Evolutionary conservation across 108 stramenopile species (phyloP).

Genomic region (Skeletonema grethae): DNA sequence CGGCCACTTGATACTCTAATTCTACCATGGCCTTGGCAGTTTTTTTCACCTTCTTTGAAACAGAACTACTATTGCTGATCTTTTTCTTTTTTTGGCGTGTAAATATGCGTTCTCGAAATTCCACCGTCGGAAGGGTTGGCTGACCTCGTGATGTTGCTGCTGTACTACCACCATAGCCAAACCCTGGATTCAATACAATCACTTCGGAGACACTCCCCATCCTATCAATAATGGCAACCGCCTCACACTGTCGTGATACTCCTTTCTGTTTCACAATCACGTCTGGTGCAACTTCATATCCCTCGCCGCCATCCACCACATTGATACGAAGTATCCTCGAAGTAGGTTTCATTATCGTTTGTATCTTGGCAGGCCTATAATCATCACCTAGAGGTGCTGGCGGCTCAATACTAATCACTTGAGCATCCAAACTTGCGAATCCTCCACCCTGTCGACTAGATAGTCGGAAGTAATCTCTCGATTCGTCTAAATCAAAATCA

Average conservation of each 20-base stretch:
- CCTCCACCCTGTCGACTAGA: conserved; percentile 81
- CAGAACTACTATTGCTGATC: not conserved
- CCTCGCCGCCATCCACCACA: conserved; percentile 77
- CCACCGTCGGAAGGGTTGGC: conserved; percentile 61
- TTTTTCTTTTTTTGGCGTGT: conserved; percentile 6
- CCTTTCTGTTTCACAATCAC: conserved; percentile 61
- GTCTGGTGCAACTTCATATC: conserved; percentile 56
- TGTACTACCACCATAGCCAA: conserved; percentile 62
- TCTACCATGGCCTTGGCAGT: conserved; percentile 70
- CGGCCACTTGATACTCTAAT: conserved; percentile 62
- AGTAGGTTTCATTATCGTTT: conserved; percentile 62
- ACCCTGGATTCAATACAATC: conserved; percentile 79
- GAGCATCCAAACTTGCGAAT: conserved; percentile 51
- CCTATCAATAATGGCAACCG: conserved; percentile 72
- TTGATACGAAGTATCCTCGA: conserved; percentile 72
- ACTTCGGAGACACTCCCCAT: conserved; percentile 64
- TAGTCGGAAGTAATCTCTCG: conserved; percentile 43
- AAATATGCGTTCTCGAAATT: conserved; percentile 55
- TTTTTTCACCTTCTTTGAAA: conserved; percentile 24
- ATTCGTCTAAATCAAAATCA: conserved; percentile 17
- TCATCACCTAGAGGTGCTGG: conserved; percentile 82
- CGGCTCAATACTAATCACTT: conserved; percentile 51
- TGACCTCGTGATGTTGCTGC: conserved; percentile 2
- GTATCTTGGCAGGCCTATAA: conserved; percentile 62
- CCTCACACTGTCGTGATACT: conserved; percentile 57